Conservation (phyloP, 1,139 yeast genomes). For the Lodderomyces oxycetoniae region DNA sequence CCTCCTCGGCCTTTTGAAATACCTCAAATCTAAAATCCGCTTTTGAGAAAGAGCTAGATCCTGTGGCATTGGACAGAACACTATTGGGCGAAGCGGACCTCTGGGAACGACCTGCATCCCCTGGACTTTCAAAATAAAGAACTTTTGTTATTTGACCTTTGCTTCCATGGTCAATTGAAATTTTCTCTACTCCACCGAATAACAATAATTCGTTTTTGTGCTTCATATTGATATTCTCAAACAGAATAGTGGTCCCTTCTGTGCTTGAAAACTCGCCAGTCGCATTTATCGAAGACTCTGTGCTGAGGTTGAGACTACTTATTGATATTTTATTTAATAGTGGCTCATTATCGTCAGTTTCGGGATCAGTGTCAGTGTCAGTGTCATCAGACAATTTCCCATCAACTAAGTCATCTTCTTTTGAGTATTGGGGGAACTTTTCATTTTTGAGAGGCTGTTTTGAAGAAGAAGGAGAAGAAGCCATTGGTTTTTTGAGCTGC, state of each 20-base stretch:
- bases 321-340: conserved; percentile 34
- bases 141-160: conserved; percentile 10
- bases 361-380: conserved; percentile 11
- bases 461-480: conserved; percentile 9
- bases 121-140: conserved; percentile 19
- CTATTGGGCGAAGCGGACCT: conserved; percentile 9
- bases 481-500: conserved; percentile 23
- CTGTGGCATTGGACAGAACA: conserved; percentile 8
- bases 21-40: conserved; percentile 54
- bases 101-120: conserved; percentile 1
- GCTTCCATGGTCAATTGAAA: not conserved
- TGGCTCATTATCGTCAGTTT: conserved; percentile 13
- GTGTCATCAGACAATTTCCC: conserved; percentile 10
- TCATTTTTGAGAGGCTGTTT: conserved; percentile 5
- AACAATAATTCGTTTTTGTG: conserved; percentile 38
- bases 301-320: conserved; percentile 30
- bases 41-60: conserved; percentile 16
- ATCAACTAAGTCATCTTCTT: conserved; percentile 15
- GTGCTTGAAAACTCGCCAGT: not conserved
- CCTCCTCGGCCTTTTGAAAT: conserved; percentile 24
- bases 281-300: conserved; percentile 41
- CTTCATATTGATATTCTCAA: conserved; percentile 33
- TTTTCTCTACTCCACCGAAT: conserved; percentile 46
- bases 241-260: conserved; percentile 23
- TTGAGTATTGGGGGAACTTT: conserved; percentile 30